A percentile compares a stretch with the other conserved stretches of the same genome.
These are phyloP conservation scores for Sphaerosporella brunnea DNA, from an alignment of 495 filamentous ascomycete species.

Conservation along the genomic window DNA sequence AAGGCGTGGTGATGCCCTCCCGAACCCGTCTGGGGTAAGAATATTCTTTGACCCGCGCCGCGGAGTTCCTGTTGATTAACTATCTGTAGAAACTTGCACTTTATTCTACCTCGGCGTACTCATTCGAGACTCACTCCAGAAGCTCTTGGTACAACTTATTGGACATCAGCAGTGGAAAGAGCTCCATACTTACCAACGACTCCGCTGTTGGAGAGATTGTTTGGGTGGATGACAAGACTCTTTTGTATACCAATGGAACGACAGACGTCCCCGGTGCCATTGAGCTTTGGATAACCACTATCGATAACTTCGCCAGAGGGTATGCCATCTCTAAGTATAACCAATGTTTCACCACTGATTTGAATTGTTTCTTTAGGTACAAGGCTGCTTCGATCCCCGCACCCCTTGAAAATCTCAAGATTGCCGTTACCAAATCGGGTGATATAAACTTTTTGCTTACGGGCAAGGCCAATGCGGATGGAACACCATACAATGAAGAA, in stretches of 20 bases:
- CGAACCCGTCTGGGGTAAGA: constrained; percentile 34
- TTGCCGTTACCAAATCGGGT: constrained; percentile 36
- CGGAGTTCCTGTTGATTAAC: too few species aligned
- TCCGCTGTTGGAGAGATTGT: constrained; percentile 12
- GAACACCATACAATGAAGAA: constrained; percentile 42
- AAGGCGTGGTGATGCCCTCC: constrained; percentile 54
- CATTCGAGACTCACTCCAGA: constrained; percentile 61
- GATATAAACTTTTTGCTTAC: constrained; percentile 53
- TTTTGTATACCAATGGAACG: constrained; percentile 19
- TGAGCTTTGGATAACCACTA: constrained; percentile 39
- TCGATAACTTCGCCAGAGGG: constrained; percentile 27
- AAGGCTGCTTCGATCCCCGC: constrained; percentile 48
- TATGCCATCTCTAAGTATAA: too few species aligned
- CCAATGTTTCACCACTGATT: too few species aligned
- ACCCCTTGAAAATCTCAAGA: constrained; percentile 50
- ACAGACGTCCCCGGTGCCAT: constrained; percentile 22
- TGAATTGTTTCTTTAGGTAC: constrained; percentile 32
- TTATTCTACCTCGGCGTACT: constrained; percentile 44
- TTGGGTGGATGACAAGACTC: constrained; percentile 15
- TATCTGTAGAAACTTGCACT: constrained; percentile 16
- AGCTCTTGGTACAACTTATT: constrained; percentile 57
- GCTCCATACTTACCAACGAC: constrained; percentile 45
- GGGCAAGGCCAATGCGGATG: constrained; percentile 41
- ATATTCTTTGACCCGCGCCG: too few species aligned
- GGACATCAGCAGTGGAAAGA: constrained; percentile 49